Percentiles rank a stretch among this genome's conserved stretches.
phyloP scores from a whole-genome alignment of 441 rosid species.

The Erodium chrysanthum region DNA sequence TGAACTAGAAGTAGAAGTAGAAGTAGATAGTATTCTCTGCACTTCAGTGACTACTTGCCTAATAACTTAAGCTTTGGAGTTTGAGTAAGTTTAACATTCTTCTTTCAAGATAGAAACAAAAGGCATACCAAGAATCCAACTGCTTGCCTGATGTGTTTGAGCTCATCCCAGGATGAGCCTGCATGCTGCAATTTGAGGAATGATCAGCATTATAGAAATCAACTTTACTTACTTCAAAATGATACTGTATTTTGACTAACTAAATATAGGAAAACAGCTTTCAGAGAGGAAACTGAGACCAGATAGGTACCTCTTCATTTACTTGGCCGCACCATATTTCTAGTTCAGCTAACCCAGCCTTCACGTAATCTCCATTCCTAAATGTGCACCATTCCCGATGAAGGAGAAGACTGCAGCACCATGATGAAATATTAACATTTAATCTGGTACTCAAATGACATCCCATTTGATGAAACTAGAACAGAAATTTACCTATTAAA shows the following conservation, averaged over 20 bases:
- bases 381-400: slow-evolving; percentile 57
- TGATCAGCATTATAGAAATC: background rate
- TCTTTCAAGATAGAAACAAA: background rate
- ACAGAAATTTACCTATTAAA: slow-evolving; percentile 41
- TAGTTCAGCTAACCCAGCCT: slow-evolving; percentile 50
- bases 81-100: too few species aligned
- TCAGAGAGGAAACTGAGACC: background rate
- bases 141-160: slow-evolving; percentile 59
- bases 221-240: background rate
- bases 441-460: slow-evolving; percentile 2
- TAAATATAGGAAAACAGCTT: background rate
- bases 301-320: slow-evolving; percentile 40
- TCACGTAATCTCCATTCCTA: slow-evolving; percentile 50
- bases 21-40: too few species aligned
- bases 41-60: too few species aligned
- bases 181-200: slow-evolving; percentile 32
- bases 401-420: slow-evolving; percentile 47
- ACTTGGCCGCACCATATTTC: slow-evolving; percentile 53
- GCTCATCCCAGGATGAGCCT: slow-evolving; percentile 63
- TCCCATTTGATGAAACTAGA: slow-evolving; percentile 10
- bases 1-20: too few species aligned
- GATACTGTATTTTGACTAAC: background rate
- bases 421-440: slow-evolving; percentile 16
- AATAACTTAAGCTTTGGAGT: too few species aligned
- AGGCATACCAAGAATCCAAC: slow-evolving; percentile 53